Conservation (phyloP, 2,329 filamentous ascomycete genomes). For the Epichloe gansuensis region DNA sequence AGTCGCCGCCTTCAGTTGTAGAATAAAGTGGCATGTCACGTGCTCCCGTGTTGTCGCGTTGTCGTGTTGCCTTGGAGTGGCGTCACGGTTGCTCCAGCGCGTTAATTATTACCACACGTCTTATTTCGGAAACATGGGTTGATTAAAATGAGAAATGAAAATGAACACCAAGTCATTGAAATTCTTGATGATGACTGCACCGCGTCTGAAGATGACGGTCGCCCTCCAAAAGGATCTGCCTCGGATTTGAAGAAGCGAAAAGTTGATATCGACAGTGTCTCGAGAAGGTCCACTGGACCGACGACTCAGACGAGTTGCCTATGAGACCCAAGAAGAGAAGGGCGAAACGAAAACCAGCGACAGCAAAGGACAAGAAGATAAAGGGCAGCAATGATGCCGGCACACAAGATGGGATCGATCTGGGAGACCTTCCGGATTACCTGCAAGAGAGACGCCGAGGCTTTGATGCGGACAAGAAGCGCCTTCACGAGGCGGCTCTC, state of each 20-base stretch:
- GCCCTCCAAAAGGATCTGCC: neutral
- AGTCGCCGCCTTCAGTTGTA: neutral
- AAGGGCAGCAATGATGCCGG: slow-evolving; percentile 19
- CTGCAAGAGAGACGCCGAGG: slow-evolving; percentile 52
- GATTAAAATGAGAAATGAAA: slow-evolving; percentile 4
- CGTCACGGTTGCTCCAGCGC: neutral
- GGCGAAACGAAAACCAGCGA: slow-evolving; percentile 18
- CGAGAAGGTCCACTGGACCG: slow-evolving; percentile 40
- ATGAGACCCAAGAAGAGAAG: slow-evolving; percentile 33
- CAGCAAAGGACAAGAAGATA: slow-evolving; percentile 13
- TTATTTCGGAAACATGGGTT: neutral
- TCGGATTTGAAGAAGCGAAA: slow-evolving; percentile 25
- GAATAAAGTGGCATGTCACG: neutral
- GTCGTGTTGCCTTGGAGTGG: no score
- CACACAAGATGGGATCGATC: slow-evolving; percentile 33
- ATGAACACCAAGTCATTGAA: slow-evolving; percentile 12
- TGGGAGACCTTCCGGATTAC: slow-evolving; percentile 59
- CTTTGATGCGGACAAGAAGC: slow-evolving; percentile 52
- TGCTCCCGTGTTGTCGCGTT: neutral
- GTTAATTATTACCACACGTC: neutral
- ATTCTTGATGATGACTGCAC: slow-evolving; percentile 15
- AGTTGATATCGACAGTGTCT: slow-evolving; percentile 18
- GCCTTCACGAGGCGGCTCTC: slow-evolving; percentile 55
- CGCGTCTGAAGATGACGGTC: slow-evolving; percentile 11
- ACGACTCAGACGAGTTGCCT: slow-evolving; percentile 50